phyloP scores from a whole-genome alignment of 495 filamentous ascomycete genomes.

The Penicillium waksmanii region DNA sequence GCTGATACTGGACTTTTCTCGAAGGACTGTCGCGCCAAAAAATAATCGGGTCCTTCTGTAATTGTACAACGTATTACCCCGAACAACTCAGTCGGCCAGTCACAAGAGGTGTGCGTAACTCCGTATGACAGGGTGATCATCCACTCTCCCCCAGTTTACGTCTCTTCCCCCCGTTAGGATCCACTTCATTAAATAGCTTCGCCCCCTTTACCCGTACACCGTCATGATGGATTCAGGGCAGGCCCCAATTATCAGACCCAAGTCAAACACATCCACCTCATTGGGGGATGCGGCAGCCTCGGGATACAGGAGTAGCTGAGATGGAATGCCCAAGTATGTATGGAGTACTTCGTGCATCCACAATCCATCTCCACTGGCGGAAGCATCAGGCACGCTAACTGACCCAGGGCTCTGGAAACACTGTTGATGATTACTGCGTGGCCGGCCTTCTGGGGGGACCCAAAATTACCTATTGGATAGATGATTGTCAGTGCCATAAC shows the following conservation, averaged over 20 bases:
- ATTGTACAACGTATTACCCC: constrained; percentile 6
- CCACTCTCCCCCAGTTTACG: constrained; percentile 2
- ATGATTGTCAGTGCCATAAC: constrained; percentile 7
- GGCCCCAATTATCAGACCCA: constrained; percentile 8
- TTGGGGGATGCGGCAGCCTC: background rate
- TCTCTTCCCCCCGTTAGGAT: constrained; percentile 13
- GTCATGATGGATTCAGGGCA: background rate
- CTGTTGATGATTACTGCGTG: constrained; percentile 7
- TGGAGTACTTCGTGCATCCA: constrained; percentile 1
- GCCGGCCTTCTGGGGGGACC: constrained; percentile 6
- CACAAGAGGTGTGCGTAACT: background rate
- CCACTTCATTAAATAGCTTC: constrained; percentile 15
- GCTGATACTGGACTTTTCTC: constrained; percentile 28
- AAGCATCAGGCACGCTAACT: constrained; percentile 24
- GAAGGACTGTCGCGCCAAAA: constrained; percentile 24
- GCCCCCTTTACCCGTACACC: background rate
- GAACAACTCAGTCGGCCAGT: background rate
- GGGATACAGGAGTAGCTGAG: background rate
- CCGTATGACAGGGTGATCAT: constrained; percentile 26
- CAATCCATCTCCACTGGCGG: constrained; percentile 5
- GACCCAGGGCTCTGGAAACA: constrained; percentile 22
- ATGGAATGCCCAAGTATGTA: background rate
- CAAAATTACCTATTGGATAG: constrained; percentile 11
- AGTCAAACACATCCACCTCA: constrained; percentile 4
- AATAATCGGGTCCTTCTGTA: constrained; percentile 4